Evolutionary conservation across 305 asterid genomes (phyloP).

Genomic region (Vinca major): DNA sequence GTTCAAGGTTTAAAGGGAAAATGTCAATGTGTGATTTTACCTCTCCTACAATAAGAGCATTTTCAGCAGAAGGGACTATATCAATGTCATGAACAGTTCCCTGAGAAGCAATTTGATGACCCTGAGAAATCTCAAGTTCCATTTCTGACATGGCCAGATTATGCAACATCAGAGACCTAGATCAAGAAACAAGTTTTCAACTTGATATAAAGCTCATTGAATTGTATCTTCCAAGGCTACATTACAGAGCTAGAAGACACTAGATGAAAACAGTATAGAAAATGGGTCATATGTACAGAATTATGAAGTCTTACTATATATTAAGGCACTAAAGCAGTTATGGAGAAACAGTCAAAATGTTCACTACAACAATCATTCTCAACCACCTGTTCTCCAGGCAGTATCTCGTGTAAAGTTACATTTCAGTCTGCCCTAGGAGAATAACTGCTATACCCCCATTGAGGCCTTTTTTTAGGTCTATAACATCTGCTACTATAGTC

Average conservation of each 20-base stretch:
- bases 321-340: background rate
- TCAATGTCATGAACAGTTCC: constrained; percentile 41
- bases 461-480: background rate
- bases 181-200: constrained; percentile 15
- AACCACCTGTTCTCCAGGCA: background rate
- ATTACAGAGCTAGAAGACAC: background rate
- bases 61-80: constrained; percentile 29
- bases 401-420: too few species aligned
- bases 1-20: constrained; percentile 4
- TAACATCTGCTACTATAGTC: background rate
- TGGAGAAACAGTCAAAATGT: background rate
- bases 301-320: background rate
- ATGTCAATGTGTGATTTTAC: constrained; percentile 21
- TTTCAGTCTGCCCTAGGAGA: background rate
- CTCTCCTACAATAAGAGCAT: constrained; percentile 42
- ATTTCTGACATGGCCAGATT: constrained; percentile 31
- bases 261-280: background rate
- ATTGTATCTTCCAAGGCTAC: background rate
- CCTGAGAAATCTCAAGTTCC: constrained; percentile 33
- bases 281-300: background rate
- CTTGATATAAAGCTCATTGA: background rate
- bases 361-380: background rate
- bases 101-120: constrained; percentile 28
- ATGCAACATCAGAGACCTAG: constrained; percentile 47
- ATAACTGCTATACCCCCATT: background rate